Percentiles rank a stretch among this genome's conserved stretches.
phyloP scores from a whole-genome alignment of 2,329 filamentous ascomycete genomes.

The Colletotrichum tamarilloi region DNA sequence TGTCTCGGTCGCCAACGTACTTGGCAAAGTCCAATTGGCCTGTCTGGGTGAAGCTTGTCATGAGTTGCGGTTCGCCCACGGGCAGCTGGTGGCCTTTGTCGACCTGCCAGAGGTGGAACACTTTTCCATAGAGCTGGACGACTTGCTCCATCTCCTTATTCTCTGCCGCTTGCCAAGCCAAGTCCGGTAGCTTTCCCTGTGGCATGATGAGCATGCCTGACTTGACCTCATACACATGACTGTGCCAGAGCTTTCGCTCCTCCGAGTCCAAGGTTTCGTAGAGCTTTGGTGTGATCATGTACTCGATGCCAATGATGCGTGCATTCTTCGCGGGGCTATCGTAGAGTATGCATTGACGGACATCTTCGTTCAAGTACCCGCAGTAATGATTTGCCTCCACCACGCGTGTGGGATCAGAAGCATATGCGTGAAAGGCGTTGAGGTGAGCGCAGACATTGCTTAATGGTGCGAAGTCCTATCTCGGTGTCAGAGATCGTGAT shows the following conservation, averaged over 20 bases:
- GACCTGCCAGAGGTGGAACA: slow-evolving; percentile 88
- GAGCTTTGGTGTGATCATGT: slow-evolving; percentile 81
- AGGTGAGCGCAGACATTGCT: slow-evolving; percentile 84
- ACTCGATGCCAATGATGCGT: slow-evolving; percentile 85
- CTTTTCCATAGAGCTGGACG: slow-evolving; percentile 81
- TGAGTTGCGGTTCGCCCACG: slow-evolving; percentile 63
- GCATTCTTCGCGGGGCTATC: slow-evolving; percentile 75
- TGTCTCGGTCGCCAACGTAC: slow-evolving; percentile 56
- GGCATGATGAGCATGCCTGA: slow-evolving; percentile 86
- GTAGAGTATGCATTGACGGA: slow-evolving; percentile 89
- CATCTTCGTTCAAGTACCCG: slow-evolving; percentile 76
- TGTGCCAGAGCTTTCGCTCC: slow-evolving; percentile 84
- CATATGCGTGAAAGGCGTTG: slow-evolving; percentile 88
- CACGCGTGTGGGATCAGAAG: slow-evolving; percentile 73
- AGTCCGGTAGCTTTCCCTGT: slow-evolving; percentile 66
- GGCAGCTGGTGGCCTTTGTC: slow-evolving; percentile 74
- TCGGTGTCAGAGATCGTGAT: slow-evolving; percentile 4
- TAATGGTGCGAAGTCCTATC: slow-evolving; percentile 74
- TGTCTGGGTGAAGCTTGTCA: slow-evolving; percentile 64
- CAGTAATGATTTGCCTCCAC: slow-evolving; percentile 91
- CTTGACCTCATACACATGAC: slow-evolving; percentile 79
- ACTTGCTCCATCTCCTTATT: slow-evolving; percentile 84
- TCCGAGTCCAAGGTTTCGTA: slow-evolving; percentile 73
- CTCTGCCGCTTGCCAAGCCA: slow-evolving; percentile 80
- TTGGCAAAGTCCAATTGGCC: slow-evolving; percentile 60